Evolutionary conservation across 1,284 basidiomycete species (phyloP), one percentile per base, ranked within the genome.

Genomic region (Melampsora americana): DNA sequence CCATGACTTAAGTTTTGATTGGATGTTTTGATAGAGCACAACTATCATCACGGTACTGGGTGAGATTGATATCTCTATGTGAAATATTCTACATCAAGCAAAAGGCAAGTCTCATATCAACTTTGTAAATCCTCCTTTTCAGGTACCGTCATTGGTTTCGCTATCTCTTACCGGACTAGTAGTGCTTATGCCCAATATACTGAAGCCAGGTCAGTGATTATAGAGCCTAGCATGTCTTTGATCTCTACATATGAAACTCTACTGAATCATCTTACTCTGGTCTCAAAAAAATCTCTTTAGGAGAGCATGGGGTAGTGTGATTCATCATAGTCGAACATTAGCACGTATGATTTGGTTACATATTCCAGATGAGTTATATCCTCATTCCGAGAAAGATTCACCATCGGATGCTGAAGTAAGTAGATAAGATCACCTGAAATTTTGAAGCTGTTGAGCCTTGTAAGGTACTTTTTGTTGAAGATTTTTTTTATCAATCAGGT

Each of bases 61-160:
- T 73, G n/a, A 73, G 64, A 30, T 30, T 18, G 16, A 28, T 39
- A 30, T 12, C 28, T 16, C n/a, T 14, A 60, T n/a, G n/a, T n/a
- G n/a, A n/a, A n/a, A n/a, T n/a, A n/a, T n/a, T n/a, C n/a, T n/a
- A n/a, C n/a, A n/a, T 60, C 59, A 60, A 20, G 12, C 18, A 60
- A 20, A 3, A 60, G 18, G 14, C 20, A 28, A 12, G 12, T 12
- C 16, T 65, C 32, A 2, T 30, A 65, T 11, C 32, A 16, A 32
- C 9, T 30, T 65, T 11, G 23, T 12, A 30, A 39, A 32, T 14
- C 28, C 32, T 9, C 23, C 11, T 32, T 16, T 32, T 53, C 61
- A 73, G 70, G 70, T 35, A 73, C 70, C 26, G 62, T 73, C 20
- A 73, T 73, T 73, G 70, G 70, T 44, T 73, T 73, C 56, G 62